Base-by-base conservation (phyloP, 108 stramenopile species). In the Skeletonema menzelii region DNA sequence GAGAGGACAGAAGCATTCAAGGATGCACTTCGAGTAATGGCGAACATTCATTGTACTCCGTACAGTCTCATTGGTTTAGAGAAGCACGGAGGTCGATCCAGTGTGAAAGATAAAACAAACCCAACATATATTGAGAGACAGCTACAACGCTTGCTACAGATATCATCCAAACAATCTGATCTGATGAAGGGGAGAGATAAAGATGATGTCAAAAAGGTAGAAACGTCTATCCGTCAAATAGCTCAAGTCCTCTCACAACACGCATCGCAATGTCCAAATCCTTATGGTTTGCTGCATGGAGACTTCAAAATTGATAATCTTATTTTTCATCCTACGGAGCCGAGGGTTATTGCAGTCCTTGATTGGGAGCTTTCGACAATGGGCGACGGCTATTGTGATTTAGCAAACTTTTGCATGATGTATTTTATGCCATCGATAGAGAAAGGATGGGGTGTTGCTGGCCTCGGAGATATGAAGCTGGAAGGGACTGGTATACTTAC, bases 271-370 rank as follows among this genome's bases (percentile, higher is more conserved):
- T 84, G 89, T 77, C 87, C 93, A 11, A 75, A 89, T 56, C 65
- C 55, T 13, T 75, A 77, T 14, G 76, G 86, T 12, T 76, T 99
- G 30, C 63, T 97, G 19, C 98, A 99, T 73, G 98, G 98, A 5
- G 98, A 99, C 65, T 99, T 87, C 85, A 97, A 97, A 59, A 84
- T 99, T 53, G 98, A 99, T 82, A 99, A 99, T 86, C 76, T 99
- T 1, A 79, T 98, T 27, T 97, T 92, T 69, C 96, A 97, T 83
- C 94, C 94, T 0, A 86, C 88, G 1, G 88, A 93, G 72, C 92
- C 96, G 1, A 81, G 83, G 31, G 91, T 96, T 13, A 83, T 98
- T 67, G 98, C 96, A 3, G 91, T 99, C 5, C 72, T 99, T 27
- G 98, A 99, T 79, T 99, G 98, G 98, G 98, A 99, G 69, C 82